Conservation (phyloP, 2,329 filamentous ascomycete species). For the Colletotrichum euphorbiae region DNA sequence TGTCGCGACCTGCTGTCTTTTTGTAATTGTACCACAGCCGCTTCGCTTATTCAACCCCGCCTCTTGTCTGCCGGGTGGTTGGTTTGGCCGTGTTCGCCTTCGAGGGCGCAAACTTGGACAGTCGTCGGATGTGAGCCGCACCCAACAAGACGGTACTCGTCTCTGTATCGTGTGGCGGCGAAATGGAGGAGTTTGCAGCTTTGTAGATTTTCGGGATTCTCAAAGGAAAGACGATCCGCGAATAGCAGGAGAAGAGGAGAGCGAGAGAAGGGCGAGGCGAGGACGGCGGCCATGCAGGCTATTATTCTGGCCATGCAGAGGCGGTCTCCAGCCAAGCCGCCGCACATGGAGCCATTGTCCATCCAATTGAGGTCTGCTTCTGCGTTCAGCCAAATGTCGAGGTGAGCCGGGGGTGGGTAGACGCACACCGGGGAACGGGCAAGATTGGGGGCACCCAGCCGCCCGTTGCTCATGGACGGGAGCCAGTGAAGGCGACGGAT, state of each 20-base stretch:
- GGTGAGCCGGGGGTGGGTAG: neutral
- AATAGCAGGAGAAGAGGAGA: constrained; percentile 25
- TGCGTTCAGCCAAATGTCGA: neutral
- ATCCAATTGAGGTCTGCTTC: constrained; percentile 29
- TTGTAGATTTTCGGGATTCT: neutral
- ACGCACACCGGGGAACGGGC: constrained; percentile 7
- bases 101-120: too few species aligned
- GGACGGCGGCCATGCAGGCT: constrained; percentile 13
- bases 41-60: constrained; percentile 10
- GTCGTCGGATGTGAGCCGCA: neutral
- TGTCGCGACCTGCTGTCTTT: neutral
- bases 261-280: constrained; percentile 36
- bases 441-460: neutral
- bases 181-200: neutral
- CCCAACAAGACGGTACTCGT: neutral
- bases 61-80: constrained; percentile 11
- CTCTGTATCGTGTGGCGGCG: neutral
- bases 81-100: neutral
- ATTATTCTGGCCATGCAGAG: constrained; percentile 26
- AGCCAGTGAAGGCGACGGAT: constrained; percentile 1
- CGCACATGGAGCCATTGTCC: constrained; percentile 17
- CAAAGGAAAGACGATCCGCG: neutral
- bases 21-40: constrained; percentile 11
- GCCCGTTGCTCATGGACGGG: neutral
- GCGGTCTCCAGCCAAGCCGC: constrained; percentile 12